These are phyloP conservation scores for Eucalyptus sp. DNA, from an alignment of 345 rosid species.

Conservation along the genomic window DNA sequence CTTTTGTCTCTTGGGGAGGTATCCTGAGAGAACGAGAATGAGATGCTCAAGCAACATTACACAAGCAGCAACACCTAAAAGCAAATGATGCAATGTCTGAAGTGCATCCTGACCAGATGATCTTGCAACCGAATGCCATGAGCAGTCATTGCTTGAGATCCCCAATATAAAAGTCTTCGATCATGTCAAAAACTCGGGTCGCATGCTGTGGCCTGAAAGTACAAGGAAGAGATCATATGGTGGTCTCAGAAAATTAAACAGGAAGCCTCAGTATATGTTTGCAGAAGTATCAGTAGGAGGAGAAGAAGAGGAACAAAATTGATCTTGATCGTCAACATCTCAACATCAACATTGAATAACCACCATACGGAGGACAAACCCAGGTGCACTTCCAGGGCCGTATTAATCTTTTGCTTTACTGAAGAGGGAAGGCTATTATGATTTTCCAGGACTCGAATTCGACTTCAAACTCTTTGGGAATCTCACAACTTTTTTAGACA, in stretches of 20 bases:
- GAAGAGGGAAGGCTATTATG: neutral
- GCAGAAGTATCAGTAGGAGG: neutral
- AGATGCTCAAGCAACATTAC: neutral
- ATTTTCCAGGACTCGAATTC: neutral
- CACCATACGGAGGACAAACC: neutral
- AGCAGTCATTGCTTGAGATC: constrained; percentile 23
- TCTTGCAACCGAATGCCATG: neutral
- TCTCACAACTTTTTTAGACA: neutral
- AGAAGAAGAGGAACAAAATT: neutral
- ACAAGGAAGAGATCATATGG: too few species aligned
- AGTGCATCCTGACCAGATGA: neutral
- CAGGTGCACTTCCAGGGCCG: neutral
- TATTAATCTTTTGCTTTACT: neutral
- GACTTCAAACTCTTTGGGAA: neutral
- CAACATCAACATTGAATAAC: neutral
- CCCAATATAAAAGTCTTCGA: constrained; percentile 73
- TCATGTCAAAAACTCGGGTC: constrained; percentile 66
- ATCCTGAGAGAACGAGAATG: neutral
- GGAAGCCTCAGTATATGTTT: neutral
- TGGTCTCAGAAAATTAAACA: neutral
- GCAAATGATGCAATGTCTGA: neutral
- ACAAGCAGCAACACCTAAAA: neutral
- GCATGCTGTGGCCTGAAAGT: constrained; percentile 72
- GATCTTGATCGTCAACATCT: neutral
- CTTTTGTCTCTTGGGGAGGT: neutral